These are phyloP conservation scores for Tuber umbilicatum DNA, from an alignment of 495 filamentous ascomycete genomes.

Conservation along the genomic window DNA sequence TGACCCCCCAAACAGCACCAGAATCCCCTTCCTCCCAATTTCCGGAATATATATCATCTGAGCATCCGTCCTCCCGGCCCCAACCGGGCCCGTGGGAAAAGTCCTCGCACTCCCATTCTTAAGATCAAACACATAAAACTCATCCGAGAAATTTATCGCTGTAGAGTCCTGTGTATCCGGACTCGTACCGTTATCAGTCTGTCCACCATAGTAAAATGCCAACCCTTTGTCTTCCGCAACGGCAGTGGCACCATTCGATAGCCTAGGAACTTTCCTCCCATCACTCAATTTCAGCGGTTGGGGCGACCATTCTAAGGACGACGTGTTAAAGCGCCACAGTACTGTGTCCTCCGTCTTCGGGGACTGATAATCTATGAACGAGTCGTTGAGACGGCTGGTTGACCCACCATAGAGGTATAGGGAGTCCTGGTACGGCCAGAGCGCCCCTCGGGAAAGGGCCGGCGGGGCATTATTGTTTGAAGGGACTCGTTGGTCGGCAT, in stretches of 20 bases:
- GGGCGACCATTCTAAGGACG: not conserved
- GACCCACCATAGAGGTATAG: conserved; percentile 25
- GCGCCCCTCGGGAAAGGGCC: conserved; percentile 19
- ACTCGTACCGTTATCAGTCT: conserved; percentile 20
- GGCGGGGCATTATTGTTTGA: conserved; percentile 8
- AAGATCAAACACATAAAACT: conserved; percentile 29
- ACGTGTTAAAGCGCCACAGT: conserved; percentile 21
- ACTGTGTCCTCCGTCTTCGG: conserved; percentile 17
- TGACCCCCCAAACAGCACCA: conserved; percentile 18
- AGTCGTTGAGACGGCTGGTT: conserved; percentile 14
- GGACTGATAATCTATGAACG: conserved; percentile 10
- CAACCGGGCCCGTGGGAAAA: conserved; percentile 20
- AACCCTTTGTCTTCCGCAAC: conserved; percentile 25
- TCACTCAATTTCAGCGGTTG: conserved; percentile 12
- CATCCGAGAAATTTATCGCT: conserved; percentile 19
- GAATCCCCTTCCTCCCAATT: conserved; percentile 20
- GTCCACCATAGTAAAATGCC: conserved; percentile 27
- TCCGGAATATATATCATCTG: conserved; percentile 26
- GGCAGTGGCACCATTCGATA: conserved; percentile 20
- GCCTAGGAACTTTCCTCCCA: conserved; percentile 11
- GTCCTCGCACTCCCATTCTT: conserved; percentile 20
- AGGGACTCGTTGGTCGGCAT: conserved; percentile 4
- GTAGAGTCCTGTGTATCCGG: conserved; percentile 8
- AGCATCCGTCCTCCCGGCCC: conserved; percentile 19
- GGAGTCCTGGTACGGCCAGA: conserved; percentile 23